Conservation (phyloP, 2,329 filamentous ascomycete species). For the Xylariales sp. region DNA sequence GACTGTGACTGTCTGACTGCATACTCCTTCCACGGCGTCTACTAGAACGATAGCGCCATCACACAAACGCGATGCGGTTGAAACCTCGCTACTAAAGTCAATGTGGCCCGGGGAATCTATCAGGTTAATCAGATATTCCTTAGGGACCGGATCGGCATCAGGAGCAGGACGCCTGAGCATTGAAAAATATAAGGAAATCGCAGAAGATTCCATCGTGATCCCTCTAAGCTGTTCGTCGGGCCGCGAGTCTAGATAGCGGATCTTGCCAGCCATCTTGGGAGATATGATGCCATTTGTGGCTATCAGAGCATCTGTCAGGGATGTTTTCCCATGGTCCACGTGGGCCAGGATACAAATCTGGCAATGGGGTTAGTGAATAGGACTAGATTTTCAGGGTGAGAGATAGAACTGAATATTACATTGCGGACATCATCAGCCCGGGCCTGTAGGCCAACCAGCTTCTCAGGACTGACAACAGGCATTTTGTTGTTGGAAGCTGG, state of each 20-base stretch:
- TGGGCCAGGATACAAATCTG: constrained; percentile 95
- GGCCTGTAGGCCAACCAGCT: constrained; percentile 84
- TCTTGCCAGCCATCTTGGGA: constrained; percentile 93
- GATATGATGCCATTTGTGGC: constrained; percentile 99
- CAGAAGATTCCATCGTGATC: constrained; percentile 99
- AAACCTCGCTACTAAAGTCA: constrained; percentile 97
- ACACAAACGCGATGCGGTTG: constrained; percentile 87
- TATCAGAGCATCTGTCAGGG: constrained; percentile 89
- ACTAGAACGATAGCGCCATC: constrained; percentile 93
- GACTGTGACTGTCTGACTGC: constrained; percentile 97
- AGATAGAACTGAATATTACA: constrained; percentile 50
- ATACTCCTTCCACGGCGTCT: constrained; percentile 95
- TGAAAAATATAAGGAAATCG: constrained; percentile 94
- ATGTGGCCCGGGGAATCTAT: constrained; percentile 98
- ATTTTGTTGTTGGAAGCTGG: too few relatives aligned
- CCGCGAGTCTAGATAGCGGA: constrained; percentile 92
- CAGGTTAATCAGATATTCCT: constrained; percentile 93
- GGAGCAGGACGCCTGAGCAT: constrained; percentile 72
- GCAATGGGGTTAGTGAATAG: constrained; percentile 26
- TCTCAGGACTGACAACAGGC: constrained; percentile 88
- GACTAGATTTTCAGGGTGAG: constrained; percentile 13
- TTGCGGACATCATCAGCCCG: constrained; percentile 89
- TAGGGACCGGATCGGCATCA: constrained; percentile 64
- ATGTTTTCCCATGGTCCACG: constrained; percentile 98
- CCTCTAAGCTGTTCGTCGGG: constrained; percentile 94